These are phyloP conservation scores for Sclerotinia spermophila DNA, from an alignment of 2,329 filamentous ascomycete species.

Conservation along the genomic window DNA sequence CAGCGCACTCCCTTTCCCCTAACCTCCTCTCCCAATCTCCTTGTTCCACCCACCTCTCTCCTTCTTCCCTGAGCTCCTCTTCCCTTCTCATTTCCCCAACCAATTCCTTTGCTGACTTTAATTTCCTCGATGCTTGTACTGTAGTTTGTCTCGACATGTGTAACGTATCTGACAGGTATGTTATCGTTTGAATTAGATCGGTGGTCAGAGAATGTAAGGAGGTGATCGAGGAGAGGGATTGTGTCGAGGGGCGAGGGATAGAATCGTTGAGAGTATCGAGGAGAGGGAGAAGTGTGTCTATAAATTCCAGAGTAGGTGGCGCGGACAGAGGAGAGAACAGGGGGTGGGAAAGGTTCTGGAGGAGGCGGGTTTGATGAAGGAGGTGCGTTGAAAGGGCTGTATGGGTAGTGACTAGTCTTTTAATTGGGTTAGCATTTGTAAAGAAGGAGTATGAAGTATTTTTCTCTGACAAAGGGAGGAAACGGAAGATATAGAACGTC, in stretches of 20 bases:
- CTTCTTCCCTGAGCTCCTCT: constrained; percentile 77
- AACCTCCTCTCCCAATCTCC: constrained; percentile 81
- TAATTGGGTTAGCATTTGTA: constrained; percentile 16
- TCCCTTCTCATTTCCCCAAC: constrained; percentile 82
- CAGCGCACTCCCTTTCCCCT: constrained; percentile 73
- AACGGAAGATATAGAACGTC: not conserved
- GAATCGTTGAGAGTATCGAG: constrained; percentile 61
- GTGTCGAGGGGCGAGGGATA: constrained; percentile 62
- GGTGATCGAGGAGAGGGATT: constrained; percentile 62
- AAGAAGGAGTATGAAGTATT: not conserved
- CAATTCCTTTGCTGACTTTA: constrained; percentile 79
- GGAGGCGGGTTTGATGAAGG: constrained; percentile 68
- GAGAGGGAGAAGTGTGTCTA: constrained; percentile 67
- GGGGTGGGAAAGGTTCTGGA: constrained; percentile 69
- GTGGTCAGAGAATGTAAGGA: constrained; percentile 67
- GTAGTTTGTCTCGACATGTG: constrained; percentile 93
- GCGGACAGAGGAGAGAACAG: constrained; percentile 66
- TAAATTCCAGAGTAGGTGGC: constrained; percentile 58
- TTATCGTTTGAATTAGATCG: constrained; percentile 74
- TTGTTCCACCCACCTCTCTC: constrained; percentile 73
- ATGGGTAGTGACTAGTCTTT: constrained; percentile 70
- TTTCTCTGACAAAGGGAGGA: not conserved
- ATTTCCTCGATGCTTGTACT: constrained; percentile 70
- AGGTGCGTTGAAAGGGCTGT: constrained; percentile 72
- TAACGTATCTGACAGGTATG: constrained; percentile 82